Base-by-base conservation (phyloP, 1,139 yeast genomes). In the Pichia sp. region DNA sequence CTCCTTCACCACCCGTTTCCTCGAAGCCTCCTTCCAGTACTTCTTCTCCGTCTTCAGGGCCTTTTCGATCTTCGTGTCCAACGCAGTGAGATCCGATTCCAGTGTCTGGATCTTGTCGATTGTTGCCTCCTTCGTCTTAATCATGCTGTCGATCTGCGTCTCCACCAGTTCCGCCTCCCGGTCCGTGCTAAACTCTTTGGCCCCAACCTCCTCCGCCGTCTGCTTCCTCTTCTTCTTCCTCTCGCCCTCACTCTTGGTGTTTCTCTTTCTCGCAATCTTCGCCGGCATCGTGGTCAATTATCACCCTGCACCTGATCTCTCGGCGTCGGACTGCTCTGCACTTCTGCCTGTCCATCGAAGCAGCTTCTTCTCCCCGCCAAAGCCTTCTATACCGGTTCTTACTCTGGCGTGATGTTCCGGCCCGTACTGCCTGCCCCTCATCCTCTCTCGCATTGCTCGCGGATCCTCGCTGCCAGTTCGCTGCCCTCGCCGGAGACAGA, bases 71-170 rank as follows among this genome's bases (percentile, higher is more conserved):
- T 51, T 43, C 19, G 19, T n/a, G 32, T 56, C 57, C 15, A 56
- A 34, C 29, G 49, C 34, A 6, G 34, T 29, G 19, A 54, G 53
- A 47, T 57, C 53, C 4, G 43, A 5, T 38, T 56, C 60, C 8
- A 57, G 30, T 8, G 16, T 30, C 5, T 57, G 54, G 19, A 55
- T 54, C 19, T 51, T 46, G 7, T 54, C 52, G 15, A 50, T 41
- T 7, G 38, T 47, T 3, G 45, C 43, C 4, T 56, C 34, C 42
- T 56, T 57, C 19, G 31, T 45, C n/a, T 52, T 45, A 11, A 55
- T 47, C 49, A 56, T 26, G 10, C 47, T 30, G 11, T 47, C 34
- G 36, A 54, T 26, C 16, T 19, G 13, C 30, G 30, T 29, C 2
- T 31, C 38, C 10, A 47, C 50, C 23, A 31, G 23, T 19, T 13